Conservation (phyloP, 139 green algal genomes). For the Tetraselmis chui region DNA sequence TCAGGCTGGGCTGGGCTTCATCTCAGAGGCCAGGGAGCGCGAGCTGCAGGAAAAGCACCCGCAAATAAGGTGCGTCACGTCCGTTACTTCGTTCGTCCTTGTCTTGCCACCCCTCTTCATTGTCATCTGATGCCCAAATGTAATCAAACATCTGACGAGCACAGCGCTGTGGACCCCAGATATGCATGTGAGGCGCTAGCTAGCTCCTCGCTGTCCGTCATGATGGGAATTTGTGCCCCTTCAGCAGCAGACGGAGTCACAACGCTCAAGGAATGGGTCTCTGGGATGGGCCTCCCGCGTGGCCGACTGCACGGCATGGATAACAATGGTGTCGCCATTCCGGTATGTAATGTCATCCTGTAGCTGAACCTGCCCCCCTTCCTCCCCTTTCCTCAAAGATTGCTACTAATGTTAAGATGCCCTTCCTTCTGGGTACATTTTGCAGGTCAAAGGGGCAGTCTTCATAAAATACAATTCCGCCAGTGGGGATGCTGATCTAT, state of each 20-base stretch:
- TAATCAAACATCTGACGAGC: too few relatives aligned
- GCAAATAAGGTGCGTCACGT: background rate
- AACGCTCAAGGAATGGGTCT: constrained; percentile 8
- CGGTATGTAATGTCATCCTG: too few relatives aligned
- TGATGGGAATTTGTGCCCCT: constrained; percentile 1
- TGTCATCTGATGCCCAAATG: too few relatives aligned
- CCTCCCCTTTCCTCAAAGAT: background rate
- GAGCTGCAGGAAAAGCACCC: background rate
- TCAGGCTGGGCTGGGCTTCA: background rate
- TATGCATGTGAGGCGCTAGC: background rate
- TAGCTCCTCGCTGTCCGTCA: background rate
- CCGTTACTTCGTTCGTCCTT: too few relatives aligned
- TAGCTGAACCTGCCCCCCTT: background rate
- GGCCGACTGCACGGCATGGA: constrained; percentile 13
- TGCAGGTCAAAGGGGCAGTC: background rate
- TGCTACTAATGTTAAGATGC: too few relatives aligned
- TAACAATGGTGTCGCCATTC: background rate
- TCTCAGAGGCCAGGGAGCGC: background rate
- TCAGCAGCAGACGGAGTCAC: background rate
- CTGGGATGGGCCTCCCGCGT: background rate
- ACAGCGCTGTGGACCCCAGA: too few relatives aligned
- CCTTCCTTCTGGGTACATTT: background rate
- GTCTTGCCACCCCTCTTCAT: too few relatives aligned
- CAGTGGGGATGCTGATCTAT: constrained; percentile 6
- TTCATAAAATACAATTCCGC: constrained; percentile 15